Percentiles rank a stretch among this genome's conserved stretches.
Conservation (phyloP, 352 stramenopile species). For the Phytophthora ohioensis region DNA sequence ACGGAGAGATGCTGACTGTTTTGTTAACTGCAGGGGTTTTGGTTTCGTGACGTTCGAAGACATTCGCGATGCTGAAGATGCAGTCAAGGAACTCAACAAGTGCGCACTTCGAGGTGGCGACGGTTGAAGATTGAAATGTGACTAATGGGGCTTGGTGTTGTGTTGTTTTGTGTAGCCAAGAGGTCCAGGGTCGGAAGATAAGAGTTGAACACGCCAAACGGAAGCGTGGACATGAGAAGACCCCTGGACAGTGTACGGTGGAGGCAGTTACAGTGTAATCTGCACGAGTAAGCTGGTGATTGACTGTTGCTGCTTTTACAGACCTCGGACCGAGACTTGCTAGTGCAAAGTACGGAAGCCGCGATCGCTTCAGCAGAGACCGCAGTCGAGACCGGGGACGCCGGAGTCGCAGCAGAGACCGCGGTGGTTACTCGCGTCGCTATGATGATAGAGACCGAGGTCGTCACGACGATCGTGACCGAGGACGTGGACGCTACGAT, state of each 20-base stretch:
- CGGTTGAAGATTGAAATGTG: background rate
- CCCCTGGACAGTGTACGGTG: slow-evolving; percentile 74
- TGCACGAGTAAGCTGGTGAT: background rate
- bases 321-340: slow-evolving; percentile 78
- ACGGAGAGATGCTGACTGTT: background rate
- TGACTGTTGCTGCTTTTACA: slow-evolving; percentile 23
- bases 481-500: slow-evolving; percentile 58
- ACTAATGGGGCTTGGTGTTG: slow-evolving; percentile 15
- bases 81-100: slow-evolving; percentile 84
- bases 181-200: slow-evolving; percentile 75
- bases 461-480: slow-evolving; percentile 57
- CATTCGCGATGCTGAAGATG: slow-evolving; percentile 76
- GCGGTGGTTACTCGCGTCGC: slow-evolving; percentile 49
- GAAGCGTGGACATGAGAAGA: slow-evolving; percentile 83
- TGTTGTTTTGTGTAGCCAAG: slow-evolving; percentile 57
- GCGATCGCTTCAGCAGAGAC: slow-evolving; percentile 51
- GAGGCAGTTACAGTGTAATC: background rate
- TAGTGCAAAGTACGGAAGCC: slow-evolving; percentile 76
- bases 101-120: slow-evolving; percentile 33
- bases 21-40: slow-evolving; percentile 55
- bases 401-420: slow-evolving; percentile 57
- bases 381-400: slow-evolving; percentile 57
- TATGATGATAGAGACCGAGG: slow-evolving; percentile 59
- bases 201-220: slow-evolving; percentile 86
- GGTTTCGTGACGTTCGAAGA: slow-evolving; percentile 86